These are phyloP conservation scores for Trametes pubescens DNA, from an alignment of 1,284 basidiomycete genomes.

Conservation along the genomic window DNA sequence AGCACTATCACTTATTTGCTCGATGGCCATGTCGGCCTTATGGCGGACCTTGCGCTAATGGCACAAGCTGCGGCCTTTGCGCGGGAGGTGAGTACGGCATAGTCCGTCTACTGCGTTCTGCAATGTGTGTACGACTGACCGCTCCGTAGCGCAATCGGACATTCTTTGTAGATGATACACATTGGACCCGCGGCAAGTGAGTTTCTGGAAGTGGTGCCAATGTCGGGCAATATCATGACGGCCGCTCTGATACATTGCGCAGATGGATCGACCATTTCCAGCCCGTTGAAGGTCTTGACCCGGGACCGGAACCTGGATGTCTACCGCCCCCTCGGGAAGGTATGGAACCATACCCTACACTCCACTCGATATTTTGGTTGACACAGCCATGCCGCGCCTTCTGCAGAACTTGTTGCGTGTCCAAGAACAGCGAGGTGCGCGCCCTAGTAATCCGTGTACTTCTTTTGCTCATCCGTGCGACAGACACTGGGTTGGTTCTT, in stretches of 20 bases:
- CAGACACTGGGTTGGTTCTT: conserved; percentile 66
- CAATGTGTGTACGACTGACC: conserved; percentile 29
- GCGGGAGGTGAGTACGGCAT: conserved; percentile 56
- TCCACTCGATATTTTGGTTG: not conserved
- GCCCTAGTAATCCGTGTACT: conserved; percentile 9
- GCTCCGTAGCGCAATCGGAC: conserved; percentile 42
- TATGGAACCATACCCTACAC: conserved; percentile 37
- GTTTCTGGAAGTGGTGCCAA: conserved; percentile 32
- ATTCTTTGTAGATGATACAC: conserved; percentile 50
- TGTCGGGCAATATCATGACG: not conserved
- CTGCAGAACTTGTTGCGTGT: conserved; percentile 74
- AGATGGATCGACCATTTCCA: conserved; percentile 76
- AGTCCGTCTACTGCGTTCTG: conserved; percentile 38
- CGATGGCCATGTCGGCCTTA: conserved; percentile 68
- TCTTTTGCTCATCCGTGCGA: conserved; percentile 26
- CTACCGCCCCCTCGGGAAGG: conserved; percentile 67
- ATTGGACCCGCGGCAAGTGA: conserved; percentile 76
- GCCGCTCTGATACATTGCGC: not conserved
- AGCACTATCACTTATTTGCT: conserved; percentile 76
- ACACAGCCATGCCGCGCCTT: not conserved
- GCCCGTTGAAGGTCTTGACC: conserved; percentile 61
- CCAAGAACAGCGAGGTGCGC: conserved; percentile 66
- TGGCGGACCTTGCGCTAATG: conserved; percentile 69
- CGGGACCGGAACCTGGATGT: conserved; percentile 72
- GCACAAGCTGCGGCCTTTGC: conserved; percentile 72